phyloP scores from a whole-genome alignment of 805 yeast genomes.

The Saccharomyces kudriavzevii region DNA sequence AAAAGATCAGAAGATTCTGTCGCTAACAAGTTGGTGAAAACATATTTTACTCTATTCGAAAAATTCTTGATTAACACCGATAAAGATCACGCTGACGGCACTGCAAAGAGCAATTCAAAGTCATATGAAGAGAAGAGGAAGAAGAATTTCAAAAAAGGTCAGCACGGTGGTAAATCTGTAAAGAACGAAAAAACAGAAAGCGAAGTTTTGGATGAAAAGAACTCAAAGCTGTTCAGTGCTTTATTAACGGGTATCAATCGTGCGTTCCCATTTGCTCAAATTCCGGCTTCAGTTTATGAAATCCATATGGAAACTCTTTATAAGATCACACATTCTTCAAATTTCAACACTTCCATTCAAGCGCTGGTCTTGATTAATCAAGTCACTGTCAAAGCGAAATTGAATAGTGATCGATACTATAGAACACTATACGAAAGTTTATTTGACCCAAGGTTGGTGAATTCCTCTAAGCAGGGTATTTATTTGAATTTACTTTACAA shows the following conservation, averaged over 20 bases:
- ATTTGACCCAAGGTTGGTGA: constrained; percentile 71
- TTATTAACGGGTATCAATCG: constrained; percentile 90
- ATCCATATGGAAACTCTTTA: constrained; percentile 77
- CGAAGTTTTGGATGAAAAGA: constrained; percentile 69
- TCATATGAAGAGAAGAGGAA: constrained; percentile 56
- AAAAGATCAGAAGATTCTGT: constrained; percentile 68
- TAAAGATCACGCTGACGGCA: constrained; percentile 32
- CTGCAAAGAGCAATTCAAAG: constrained; percentile 28
- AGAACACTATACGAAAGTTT: constrained; percentile 85
- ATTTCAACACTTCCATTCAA: constrained; percentile 89
- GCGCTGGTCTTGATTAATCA: constrained; percentile 81
- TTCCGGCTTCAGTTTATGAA: constrained; percentile 62
- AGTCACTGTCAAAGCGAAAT: constrained; percentile 53
- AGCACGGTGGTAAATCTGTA: constrained; percentile 80
- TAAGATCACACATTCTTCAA: constrained; percentile 86
- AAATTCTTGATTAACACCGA: constrained; percentile 68
- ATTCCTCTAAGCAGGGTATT: constrained; percentile 88
- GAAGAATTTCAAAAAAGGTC: constrained; percentile 71
- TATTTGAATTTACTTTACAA: constrained; percentile 81
- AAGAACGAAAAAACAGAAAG: constrained; percentile 51
- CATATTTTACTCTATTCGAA: constrained; percentile 82
- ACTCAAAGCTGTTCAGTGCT: constrained; percentile 79
- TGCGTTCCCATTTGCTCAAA: constrained; percentile 83
- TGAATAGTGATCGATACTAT: constrained; percentile 63
- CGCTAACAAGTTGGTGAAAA: constrained; percentile 74